These are phyloP conservation scores for Camellia granthamiana DNA, from an alignment of 148 eudicot species.

Conservation along the genomic window DNA sequence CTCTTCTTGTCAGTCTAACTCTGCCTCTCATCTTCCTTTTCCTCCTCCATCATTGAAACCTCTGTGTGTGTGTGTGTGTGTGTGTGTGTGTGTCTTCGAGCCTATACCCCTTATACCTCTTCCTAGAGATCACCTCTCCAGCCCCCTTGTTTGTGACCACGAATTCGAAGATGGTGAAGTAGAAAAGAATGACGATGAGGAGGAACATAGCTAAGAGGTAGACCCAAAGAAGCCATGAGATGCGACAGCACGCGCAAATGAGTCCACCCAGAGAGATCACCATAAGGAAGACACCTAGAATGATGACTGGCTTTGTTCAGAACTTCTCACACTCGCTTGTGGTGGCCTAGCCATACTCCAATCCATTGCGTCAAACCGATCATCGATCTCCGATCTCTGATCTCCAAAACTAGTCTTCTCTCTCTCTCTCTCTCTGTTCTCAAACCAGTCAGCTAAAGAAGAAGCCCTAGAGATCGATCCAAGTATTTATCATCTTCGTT, in stretches of 20 bases:
- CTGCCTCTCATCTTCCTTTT: too few species aligned
- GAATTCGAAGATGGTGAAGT: conserved; percentile 79
- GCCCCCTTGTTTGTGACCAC: conserved; percentile 91
- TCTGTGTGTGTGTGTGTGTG: too few species aligned
- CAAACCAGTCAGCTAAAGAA: too few species aligned
- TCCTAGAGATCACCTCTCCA: conserved; percentile 40
- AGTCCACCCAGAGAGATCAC: conserved; percentile 71
- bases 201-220: conserved; percentile 79
- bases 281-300: conserved; percentile 61
- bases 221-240: conserved; percentile 77
- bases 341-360: conserved; percentile 70
- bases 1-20: too few species aligned
- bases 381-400: too few species aligned
- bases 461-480: too few species aligned
- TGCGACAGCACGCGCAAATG: conserved; percentile 72
- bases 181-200: conserved; percentile 48
- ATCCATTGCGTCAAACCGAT: conserved; percentile 14
- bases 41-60: too few species aligned
- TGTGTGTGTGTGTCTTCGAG: too few species aligned
- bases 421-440: too few species aligned
- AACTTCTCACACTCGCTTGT: conserved; percentile 69
- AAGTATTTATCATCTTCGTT: too few species aligned
- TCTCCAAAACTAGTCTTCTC: too few species aligned
- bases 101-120: conserved; percentile 77
- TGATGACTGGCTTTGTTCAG: conserved; percentile 58